Percentiles rank a stretch among this genome's conserved stretches.
Evolutionary conservation across 2,329 filamentous ascomycete genomes (phyloP).

Genomic region (Periconia digitata): DNA sequence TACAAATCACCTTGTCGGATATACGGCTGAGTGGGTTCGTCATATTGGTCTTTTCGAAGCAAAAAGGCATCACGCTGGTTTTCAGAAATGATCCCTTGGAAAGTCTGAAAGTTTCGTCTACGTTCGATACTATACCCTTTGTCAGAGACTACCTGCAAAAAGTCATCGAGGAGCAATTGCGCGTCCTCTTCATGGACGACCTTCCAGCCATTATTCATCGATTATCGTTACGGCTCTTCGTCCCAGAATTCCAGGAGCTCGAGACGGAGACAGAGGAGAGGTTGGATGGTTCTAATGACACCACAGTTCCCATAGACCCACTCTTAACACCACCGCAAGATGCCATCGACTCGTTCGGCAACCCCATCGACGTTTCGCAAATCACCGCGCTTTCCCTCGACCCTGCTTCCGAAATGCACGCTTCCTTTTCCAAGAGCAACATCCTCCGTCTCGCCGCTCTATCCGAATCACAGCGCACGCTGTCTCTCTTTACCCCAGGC

Average conservation of each 20-base stretch:
- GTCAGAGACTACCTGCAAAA: conserved; percentile 95
- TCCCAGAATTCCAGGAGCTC: conserved; percentile 76
- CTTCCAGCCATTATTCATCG: conserved; percentile 94
- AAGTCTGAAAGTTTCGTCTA: conserved; percentile 96
- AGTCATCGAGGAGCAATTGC: conserved; percentile 90
- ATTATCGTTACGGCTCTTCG: conserved; percentile 84
- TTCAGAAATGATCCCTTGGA: conserved; percentile 98
- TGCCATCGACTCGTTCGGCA: conserved; percentile 78
- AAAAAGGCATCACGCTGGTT: conserved; percentile 94
- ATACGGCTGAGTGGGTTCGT: conserved; percentile 97
- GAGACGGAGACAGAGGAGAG: conserved; percentile 58
- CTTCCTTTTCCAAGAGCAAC: conserved; percentile 94
- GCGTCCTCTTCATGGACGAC: conserved; percentile 96
- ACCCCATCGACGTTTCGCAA: conserved; percentile 72
- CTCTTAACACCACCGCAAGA: conserved; percentile 78
- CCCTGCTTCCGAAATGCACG: conserved; percentile 77
- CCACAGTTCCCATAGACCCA: conserved; percentile 70
- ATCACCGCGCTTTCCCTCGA: conserved; percentile 79
- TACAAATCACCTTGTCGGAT: conserved; percentile 94
- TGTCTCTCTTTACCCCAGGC: conserved; percentile 89
- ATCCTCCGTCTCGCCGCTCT: conserved; percentile 79
- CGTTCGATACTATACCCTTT: conserved; percentile 98
- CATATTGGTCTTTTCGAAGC: conserved; percentile 94
- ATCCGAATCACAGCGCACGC: conserved; percentile 83
- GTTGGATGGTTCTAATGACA: conserved; percentile 51